phyloP scores from a whole-genome alignment of 2,329 filamentous ascomycete genomes.

The Pseudophaeomoniella oleicola region DNA sequence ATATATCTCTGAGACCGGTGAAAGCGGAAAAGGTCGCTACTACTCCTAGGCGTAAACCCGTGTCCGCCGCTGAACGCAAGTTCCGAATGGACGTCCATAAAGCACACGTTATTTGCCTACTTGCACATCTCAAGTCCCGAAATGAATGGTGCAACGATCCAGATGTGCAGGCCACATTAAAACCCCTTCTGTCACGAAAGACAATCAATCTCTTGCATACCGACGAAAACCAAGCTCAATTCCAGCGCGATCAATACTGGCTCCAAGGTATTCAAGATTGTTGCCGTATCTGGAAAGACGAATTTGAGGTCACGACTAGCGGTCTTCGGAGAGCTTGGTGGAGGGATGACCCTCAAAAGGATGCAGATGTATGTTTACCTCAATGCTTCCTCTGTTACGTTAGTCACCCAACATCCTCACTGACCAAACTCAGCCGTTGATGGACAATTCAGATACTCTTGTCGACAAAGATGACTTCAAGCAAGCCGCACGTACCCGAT shows the following conservation, averaged over 20 bases:
- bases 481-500: constrained; percentile 50
- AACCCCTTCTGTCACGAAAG: constrained; percentile 50
- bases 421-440: constrained; percentile 36
- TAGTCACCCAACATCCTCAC: no score
- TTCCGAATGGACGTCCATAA: constrained; percentile 68
- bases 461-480: constrained; percentile 61
- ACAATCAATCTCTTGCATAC: constrained; percentile 56
- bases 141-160: constrained; percentile 83
- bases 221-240: constrained; percentile 52
- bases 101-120: constrained; percentile 65
- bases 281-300: constrained; percentile 8
- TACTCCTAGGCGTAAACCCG: constrained; percentile 31
- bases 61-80: constrained; percentile 42
- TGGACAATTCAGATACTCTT: constrained; percentile 51
- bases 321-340: constrained; percentile 60
- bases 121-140: constrained; percentile 61
- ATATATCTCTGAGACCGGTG: constrained; percentile 16
- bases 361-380: constrained; percentile 36
- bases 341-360: constrained; percentile 51
- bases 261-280: constrained; percentile 54
- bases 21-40: constrained; percentile 3
- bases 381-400: constrained; percentile 7
- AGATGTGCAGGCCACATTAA: constrained; percentile 51
- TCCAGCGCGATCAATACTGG: constrained; percentile 42
- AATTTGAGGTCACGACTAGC: constrained; percentile 56